phyloP scores from a whole-genome alignment of 2,329 filamentous ascomycete genomes.

The Calycina herbarum region DNA sequence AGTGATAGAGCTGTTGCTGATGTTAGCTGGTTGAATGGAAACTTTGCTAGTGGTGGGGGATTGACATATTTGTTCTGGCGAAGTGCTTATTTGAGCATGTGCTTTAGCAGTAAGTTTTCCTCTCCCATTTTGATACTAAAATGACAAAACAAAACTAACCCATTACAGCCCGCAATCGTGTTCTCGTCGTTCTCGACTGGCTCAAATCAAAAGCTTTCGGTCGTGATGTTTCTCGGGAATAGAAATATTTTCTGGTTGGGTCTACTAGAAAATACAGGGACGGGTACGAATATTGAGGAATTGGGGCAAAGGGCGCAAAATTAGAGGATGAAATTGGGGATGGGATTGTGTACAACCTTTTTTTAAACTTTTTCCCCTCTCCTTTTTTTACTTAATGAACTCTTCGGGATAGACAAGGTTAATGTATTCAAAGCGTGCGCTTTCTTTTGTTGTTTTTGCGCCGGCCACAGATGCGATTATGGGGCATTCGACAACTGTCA shows the following conservation, averaged over 20 bases:
- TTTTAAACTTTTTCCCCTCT: not conserved
- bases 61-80: slow-evolving; percentile 99
- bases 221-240: slow-evolving; percentile 88
- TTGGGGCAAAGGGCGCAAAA: slow-evolving; percentile 1
- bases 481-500: not conserved
- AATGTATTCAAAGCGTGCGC: not conserved
- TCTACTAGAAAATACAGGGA: not conserved
- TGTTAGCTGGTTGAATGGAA: slow-evolving; percentile 95
- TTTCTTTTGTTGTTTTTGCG: slow-evolving; percentile 3
- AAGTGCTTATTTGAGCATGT: slow-evolving; percentile 98
- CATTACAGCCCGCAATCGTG: slow-evolving; percentile 77
- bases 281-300: slow-evolving; percentile 1
- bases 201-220: slow-evolving; percentile 95
- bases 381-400: not conserved
- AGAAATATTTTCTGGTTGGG: slow-evolving; percentile 34
- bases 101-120: slow-evolving; percentile 87
- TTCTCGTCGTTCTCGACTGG: slow-evolving; percentile 93
- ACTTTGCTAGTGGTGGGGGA: slow-evolving; percentile 88
- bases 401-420: slow-evolving; percentile 1
- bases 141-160: slow-evolving; percentile 26
- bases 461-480: not conserved
- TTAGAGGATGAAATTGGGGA: not conserved
- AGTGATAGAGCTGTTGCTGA: slow-evolving; percentile 97
- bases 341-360: not conserved
- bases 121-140: not conserved